Evolutionary conservation across 495 filamentous ascomycete species (phyloP).

Genomic region (Penicillium argentinense): DNA sequence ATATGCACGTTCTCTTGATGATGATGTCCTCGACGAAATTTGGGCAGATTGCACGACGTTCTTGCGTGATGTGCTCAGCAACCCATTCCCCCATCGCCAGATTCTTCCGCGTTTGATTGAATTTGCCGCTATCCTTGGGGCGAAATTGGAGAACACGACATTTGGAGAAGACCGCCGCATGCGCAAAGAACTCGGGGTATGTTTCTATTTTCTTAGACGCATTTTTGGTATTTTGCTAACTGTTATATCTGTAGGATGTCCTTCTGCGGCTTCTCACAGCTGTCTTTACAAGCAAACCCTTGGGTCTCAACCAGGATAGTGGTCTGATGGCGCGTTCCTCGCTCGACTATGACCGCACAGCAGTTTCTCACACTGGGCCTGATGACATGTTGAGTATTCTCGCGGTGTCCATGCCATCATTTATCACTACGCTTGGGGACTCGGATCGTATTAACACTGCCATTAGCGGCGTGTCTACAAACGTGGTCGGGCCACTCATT

Average conservation of each 20-base stretch:
- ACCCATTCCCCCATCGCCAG: constrained; percentile 93
- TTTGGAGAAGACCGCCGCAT: constrained; percentile 95
- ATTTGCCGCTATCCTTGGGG: constrained; percentile 83
- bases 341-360: constrained; percentile 45
- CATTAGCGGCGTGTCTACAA: constrained; percentile 76
- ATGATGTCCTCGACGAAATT: constrained; percentile 99
- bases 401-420: constrained; percentile 71
- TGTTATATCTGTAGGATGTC: constrained; percentile 65
- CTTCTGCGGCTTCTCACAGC: constrained; percentile 85
- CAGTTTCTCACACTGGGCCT: constrained; percentile 44
- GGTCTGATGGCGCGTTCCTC: constrained; percentile 39
- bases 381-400: constrained; percentile 83
- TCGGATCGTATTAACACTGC: constrained; percentile 78
- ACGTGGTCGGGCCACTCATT: constrained; percentile 78
- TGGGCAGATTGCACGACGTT: constrained; percentile 95
- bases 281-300: constrained; percentile 83
- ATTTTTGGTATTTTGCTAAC: background rate
- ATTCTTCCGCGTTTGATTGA: constrained; percentile 84
- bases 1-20: constrained; percentile 86
- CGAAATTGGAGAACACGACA: constrained; percentile 95
- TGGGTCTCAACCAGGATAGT: constrained; percentile 53
- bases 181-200: constrained; percentile 86
- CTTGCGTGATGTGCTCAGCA: constrained; percentile 82
- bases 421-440: constrained; percentile 83
- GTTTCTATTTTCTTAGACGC: constrained; percentile 26